Evolutionary conservation across 1,284 basidiomycete genomes (phyloP).

Genomic region (Cutaneotrichosporon daszewskae): DNA sequence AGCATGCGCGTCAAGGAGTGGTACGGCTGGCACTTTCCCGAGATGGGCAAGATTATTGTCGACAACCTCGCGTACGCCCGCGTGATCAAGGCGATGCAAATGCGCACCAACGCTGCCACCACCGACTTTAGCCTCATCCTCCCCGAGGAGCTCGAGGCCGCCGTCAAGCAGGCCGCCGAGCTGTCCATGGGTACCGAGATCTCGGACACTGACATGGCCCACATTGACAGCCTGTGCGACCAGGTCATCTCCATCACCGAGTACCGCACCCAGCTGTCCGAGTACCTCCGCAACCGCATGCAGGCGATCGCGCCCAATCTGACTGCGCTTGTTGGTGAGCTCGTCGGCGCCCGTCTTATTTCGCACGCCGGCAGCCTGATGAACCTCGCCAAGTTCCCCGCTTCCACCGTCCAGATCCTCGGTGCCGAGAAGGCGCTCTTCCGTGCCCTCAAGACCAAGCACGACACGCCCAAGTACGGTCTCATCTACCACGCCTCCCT

Average conservation of each 20-base stretch:
- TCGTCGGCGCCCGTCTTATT: slow-evolving; percentile 92
- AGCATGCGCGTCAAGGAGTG: slow-evolving; percentile 99
- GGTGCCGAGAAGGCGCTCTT: slow-evolving; percentile 98
- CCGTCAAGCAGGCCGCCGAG: slow-evolving; percentile 85
- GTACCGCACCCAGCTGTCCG: slow-evolving; percentile 87
- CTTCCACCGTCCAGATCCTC: slow-evolving; percentile 95
- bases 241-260: slow-evolving; percentile 94
- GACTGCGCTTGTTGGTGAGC: slow-evolving; percentile 90
- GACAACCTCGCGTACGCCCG: slow-evolving; percentile 97
- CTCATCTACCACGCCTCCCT: slow-evolving; percentile 94
- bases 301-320: slow-evolving; percentile 89
- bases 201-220: slow-evolving; percentile 86
- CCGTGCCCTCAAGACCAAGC: slow-evolving; percentile 96
- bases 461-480: slow-evolving; percentile 97
- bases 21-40: slow-evolving; percentile 99
- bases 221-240: slow-evolving; percentile 92
- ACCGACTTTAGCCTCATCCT: slow-evolving; percentile 85
- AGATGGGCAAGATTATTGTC: slow-evolving; percentile 96
- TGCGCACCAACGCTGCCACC: slow-evolving; percentile 83
- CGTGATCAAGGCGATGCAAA: slow-evolving; percentile 81
- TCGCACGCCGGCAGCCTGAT: slow-evolving; percentile 93
- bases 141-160: slow-evolving; percentile 88
- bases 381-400: slow-evolving; percentile 92
- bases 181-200: slow-evolving; percentile 99
- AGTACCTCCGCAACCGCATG: slow-evolving; percentile 96